Conservation (phyloP, 164 flowering plant species). For the Stephania cephalantha region DNA sequence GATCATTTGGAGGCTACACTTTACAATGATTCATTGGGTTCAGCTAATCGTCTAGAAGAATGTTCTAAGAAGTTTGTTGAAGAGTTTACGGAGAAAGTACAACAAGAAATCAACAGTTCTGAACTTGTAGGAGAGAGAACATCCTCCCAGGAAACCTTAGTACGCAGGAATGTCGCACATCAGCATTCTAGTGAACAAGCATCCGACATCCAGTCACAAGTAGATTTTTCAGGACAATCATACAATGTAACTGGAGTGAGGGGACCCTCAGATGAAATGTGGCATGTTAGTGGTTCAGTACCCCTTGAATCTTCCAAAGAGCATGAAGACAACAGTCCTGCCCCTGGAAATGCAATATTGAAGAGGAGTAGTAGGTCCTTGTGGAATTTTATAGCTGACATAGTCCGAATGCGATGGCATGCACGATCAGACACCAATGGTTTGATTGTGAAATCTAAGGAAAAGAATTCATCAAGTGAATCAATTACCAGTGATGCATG, state of each 20-base stretch:
- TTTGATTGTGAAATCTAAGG: slow-evolving; percentile 37
- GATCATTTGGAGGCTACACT: slow-evolving; percentile 21
- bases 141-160: slow-evolving; percentile 20
- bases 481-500: slow-evolving; percentile 63
- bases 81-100: slow-evolving; percentile 55
- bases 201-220: slow-evolving; percentile 24
- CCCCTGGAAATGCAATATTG: slow-evolving; percentile 27
- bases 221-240: slow-evolving; percentile 32
- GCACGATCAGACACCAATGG: slow-evolving; percentile 40
- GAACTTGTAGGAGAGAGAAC: slow-evolving; percentile 27
- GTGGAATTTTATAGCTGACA: slow-evolving; percentile 60
- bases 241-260: slow-evolving; percentile 40
- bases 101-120: slow-evolving; percentile 41
- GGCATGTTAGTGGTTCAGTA: slow-evolving; percentile 56
- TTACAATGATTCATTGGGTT: slow-evolving; percentile 48
- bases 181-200: slow-evolving; percentile 18
- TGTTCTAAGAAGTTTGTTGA: slow-evolving; percentile 53
- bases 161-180: slow-evolving; percentile 18
- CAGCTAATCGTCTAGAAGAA: slow-evolving; percentile 46
- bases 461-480: slow-evolving; percentile 51
- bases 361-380: slow-evolving; percentile 63
- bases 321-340: slow-evolving; percentile 23
- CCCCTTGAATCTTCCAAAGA: slow-evolving; percentile 32
- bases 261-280: slow-evolving; percentile 74
- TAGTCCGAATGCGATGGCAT: slow-evolving; percentile 55